Conservation (phyloP, 208 protist species). For the Crithidia mellificae region DNA sequence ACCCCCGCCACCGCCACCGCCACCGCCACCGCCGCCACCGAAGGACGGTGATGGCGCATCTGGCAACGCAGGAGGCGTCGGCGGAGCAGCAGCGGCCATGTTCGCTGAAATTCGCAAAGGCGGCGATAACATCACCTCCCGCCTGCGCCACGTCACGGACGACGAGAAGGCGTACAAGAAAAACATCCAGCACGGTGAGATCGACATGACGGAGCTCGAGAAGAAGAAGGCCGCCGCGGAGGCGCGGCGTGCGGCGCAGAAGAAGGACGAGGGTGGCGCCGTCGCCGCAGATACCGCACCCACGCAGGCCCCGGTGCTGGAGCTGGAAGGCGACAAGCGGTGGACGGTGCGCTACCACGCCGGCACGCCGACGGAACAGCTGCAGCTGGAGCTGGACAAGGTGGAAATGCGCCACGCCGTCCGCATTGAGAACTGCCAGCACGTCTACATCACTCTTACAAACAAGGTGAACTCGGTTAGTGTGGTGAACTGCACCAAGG, state of each 20-base stretch:
- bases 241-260: constrained; percentile 19
- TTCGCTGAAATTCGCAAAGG: constrained; percentile 73
- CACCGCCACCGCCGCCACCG: constrained; percentile 20
- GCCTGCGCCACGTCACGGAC: constrained; percentile 75
- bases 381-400: constrained; percentile 54
- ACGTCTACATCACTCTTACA: constrained; percentile 63
- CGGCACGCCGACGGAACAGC: constrained; percentile 41
- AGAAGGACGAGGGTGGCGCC: constrained; percentile 18
- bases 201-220: constrained; percentile 66
- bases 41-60: neutral
- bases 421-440: constrained; percentile 68
- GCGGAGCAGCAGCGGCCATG: constrained; percentile 51
- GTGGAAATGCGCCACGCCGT: constrained; percentile 75
- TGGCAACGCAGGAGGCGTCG: constrained; percentile 30
- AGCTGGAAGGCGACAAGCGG: constrained; percentile 70
- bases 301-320: constrained; percentile 33
- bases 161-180: constrained; percentile 79
- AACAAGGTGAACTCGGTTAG: constrained; percentile 84
- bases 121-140: constrained; percentile 70
- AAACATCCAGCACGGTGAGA: constrained; percentile 64
- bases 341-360: constrained; percentile 66
- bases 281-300: neutral
- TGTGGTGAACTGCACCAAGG: constrained; percentile 68
- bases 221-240: constrained; percentile 65
- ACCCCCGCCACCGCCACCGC: constrained; percentile 15